Base-by-base conservation (phyloP, 2,329 filamentous ascomycete genomes). In the Ceratocystis albifundus region DNA sequence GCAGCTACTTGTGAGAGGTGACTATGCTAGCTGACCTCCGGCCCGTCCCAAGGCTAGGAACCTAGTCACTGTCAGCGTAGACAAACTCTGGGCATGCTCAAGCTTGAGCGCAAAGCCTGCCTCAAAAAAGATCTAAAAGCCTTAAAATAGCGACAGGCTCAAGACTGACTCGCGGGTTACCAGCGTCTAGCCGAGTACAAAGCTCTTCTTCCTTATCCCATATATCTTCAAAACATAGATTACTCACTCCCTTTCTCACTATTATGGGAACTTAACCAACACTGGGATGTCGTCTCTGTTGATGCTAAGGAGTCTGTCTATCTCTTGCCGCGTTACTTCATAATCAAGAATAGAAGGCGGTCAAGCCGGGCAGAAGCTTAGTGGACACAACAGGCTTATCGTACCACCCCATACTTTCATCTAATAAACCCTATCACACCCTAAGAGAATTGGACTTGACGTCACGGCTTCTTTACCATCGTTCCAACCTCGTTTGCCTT, bases 171-270 rank as follows among this genome's bases (percentile, higher is more conserved):
- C 53, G 65, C 65, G 20, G 66, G 69, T 32, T 68, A 53, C 32
- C 63, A 69, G n/a, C 65, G 69, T 25, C 46, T 69, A 28, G 66
- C 66, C 50, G 67, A 68, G 32, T 59, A 67, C 36, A 25, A 68
- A 28, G 20, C 62, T 3, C 69, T 66, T 66, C 10, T 41, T 41
- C 36, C 36, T 41, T 41, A 10, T 3, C 36, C 36, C 36, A 41
- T 41, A 41, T 2, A 41, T 12, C 3, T 41, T 41, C 36, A 41
- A 41, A 41, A 12, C 36, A 3, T 12, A 41, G 36, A 41, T 10
- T 10, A 41, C 36, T 41, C 10, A 41, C 36, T 41, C 8, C 36
- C 10, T 41, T 12, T 12, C 8, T 41, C 36, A 10, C 36, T 41
- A 2, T 3, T 41, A n/a, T 10, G 25, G 61, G 25, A 65, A 45